Percentiles rank a stretch among this genome's conserved stretches.
These are phyloP conservation scores for Ogataea philodendri DNA, from an alignment of 805 yeast species.

Conservation along the genomic window DNA sequence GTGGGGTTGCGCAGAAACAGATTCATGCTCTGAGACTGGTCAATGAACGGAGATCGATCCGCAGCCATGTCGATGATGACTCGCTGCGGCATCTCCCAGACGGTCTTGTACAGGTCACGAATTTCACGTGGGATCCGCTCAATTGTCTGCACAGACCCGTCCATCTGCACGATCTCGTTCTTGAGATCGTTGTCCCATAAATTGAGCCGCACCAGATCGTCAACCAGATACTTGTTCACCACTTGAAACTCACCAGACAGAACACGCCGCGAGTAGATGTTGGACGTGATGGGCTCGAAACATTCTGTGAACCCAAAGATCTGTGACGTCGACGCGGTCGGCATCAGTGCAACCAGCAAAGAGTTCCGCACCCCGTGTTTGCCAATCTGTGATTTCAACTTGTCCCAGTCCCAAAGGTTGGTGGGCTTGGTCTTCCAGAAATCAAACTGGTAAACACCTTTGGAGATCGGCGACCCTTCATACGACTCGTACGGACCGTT, in stretches of 20 bases:
- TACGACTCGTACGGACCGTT: constrained; percentile 72
- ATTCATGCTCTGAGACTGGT: constrained; percentile 92
- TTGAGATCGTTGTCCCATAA: constrained; percentile 82
- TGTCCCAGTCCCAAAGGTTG: constrained; percentile 85
- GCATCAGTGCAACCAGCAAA: constrained; percentile 90
- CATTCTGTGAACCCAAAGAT: constrained; percentile 92
- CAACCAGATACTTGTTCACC: constrained; percentile 80
- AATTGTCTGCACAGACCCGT: constrained; percentile 84
- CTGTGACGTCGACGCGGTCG: constrained; percentile 97
- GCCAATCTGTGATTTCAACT: constrained; percentile 56
- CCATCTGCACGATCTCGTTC: constrained; percentile 66
- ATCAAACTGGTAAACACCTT: constrained; percentile 83
- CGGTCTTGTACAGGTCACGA: constrained; percentile 83
- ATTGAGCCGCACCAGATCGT: constrained; percentile 78
- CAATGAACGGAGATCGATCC: constrained; percentile 70
- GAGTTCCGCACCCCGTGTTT: constrained; percentile 82
- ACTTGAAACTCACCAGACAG: constrained; percentile 92
- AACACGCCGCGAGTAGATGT: constrained; percentile 86
- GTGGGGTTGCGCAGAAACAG: constrained; percentile 87
- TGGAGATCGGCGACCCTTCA: constrained; percentile 85
- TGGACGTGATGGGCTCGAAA: constrained; percentile 94
- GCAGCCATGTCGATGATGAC: constrained; percentile 83
- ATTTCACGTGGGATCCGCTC: constrained; percentile 70
- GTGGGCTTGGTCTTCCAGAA: constrained; percentile 81
- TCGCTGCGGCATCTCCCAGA: constrained; percentile 94